Evolutionary conservation across 2,329 filamentous ascomycete genomes (phyloP).

Genomic region (Madurella fahalii): DNA sequence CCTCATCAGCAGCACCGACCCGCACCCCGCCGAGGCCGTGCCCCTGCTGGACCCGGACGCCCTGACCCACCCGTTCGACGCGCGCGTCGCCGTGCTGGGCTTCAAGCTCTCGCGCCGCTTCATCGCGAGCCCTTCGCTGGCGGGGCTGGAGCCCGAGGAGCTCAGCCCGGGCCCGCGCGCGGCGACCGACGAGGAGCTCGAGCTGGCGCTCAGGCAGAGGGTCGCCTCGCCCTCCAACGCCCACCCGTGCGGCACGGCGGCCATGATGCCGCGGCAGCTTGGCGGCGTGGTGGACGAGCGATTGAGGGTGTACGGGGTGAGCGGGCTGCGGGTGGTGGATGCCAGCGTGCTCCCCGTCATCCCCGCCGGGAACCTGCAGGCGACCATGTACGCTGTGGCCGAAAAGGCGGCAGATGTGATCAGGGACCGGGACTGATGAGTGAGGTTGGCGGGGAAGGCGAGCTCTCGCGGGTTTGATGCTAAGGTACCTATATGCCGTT

Average conservation of each 20-base stretch:
- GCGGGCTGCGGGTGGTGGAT: constrained; percentile 22
- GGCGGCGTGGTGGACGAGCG: constrained; percentile 19
- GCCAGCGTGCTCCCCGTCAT: constrained; percentile 24
- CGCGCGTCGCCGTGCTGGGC: constrained; percentile 32
- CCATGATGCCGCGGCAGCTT: constrained; percentile 18
- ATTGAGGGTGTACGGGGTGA: constrained; percentile 20
- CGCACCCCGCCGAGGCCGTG: constrained; percentile 23
- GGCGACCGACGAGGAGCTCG: constrained; percentile 25
- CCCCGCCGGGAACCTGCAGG: constrained; percentile 18
- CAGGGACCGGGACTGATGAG: not conserved
- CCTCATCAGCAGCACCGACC: constrained; percentile 35
- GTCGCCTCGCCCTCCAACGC: constrained; percentile 22
- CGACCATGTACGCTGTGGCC: constrained; percentile 23
- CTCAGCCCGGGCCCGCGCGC: not conserved
- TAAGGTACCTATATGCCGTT: too few relatives aligned
- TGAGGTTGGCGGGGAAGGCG: too few relatives aligned
- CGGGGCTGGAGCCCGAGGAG: not conserved
- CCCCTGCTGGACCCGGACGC: constrained; percentile 37
- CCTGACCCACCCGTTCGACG: constrained; percentile 37
- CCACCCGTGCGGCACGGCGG: constrained; percentile 30
- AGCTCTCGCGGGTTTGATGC: too few relatives aligned
- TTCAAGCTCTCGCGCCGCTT: constrained; percentile 22
- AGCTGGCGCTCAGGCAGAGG: constrained; percentile 23
- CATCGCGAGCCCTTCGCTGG: not conserved
- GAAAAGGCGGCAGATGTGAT: constrained; percentile 19